A percentile compares a stretch with the other conserved stretches of the same genome.
Evolutionary conservation across 2,329 filamentous ascomycete species (phyloP).

Genomic region (Nemania sp.): DNA sequence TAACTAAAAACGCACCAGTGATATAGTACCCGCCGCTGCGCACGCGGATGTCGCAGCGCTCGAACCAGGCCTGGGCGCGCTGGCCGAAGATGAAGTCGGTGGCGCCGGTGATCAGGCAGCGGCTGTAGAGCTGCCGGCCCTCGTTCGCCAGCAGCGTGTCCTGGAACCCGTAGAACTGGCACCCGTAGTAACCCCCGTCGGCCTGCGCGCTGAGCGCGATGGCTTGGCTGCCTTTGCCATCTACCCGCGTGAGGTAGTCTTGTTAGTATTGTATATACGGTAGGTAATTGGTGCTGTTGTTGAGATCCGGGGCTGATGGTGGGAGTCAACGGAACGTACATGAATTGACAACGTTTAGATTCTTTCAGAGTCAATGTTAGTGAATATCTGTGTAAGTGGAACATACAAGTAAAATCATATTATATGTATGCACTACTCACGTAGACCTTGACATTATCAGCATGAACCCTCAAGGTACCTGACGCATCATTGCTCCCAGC

Average conservation of each 20-base stretch:
- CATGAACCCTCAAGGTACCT: conserved; percentile 49
- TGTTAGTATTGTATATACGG: conserved; percentile 10
- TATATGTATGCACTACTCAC: conserved; percentile 9
- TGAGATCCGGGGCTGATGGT: neutral
- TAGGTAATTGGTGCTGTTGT: neutral
- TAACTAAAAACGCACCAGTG: conserved; percentile 31
- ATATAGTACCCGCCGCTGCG: conserved; percentile 45
- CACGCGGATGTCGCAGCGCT: conserved; percentile 46
- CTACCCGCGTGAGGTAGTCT: conserved; percentile 10
- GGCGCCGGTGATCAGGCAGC: conserved; percentile 49
- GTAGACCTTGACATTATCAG: conserved; percentile 60
- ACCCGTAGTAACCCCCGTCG: conserved; percentile 52
- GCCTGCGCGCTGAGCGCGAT: conserved; percentile 50
- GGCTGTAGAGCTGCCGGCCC: conserved; percentile 52
- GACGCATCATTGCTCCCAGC: conserved; percentile 57
- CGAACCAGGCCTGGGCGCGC: conserved; percentile 48
- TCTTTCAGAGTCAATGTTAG: conserved; percentile 36
- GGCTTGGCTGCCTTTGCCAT: conserved; percentile 52
- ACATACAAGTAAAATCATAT: no score
- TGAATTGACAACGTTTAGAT: conserved; percentile 56
- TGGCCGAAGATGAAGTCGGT: conserved; percentile 57
- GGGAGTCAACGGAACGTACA: conserved; percentile 29
- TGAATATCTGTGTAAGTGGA: neutral
- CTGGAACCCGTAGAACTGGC: conserved; percentile 51
- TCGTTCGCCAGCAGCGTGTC: conserved; percentile 53